A percentile compares a stretch with the other conserved stretches of the same genome.
phyloP scores from a whole-genome alignment of 306 rosid genomes.

The Prunus davidiana region DNA sequence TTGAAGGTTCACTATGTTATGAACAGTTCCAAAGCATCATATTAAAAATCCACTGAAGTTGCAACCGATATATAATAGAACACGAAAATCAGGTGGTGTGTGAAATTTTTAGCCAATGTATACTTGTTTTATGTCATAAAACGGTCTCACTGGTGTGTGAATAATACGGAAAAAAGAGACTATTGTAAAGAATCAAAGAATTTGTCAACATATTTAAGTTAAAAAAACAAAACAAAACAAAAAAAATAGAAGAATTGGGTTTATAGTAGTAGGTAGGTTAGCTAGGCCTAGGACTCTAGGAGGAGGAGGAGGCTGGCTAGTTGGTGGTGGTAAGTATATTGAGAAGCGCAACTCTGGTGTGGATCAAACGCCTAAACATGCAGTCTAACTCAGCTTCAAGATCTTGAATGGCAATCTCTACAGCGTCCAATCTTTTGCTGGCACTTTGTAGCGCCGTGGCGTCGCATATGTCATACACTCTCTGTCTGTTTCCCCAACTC shows the following conservation, averaged over 20 bases:
- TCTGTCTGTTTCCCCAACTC: not conserved
- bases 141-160: too few relatives aligned
- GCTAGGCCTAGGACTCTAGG: too few relatives aligned
- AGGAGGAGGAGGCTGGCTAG: not conserved
- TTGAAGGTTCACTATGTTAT: too few relatives aligned
- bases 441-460: conserved; percentile 48
- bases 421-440: conserved; percentile 50
- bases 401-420: conserved; percentile 47
- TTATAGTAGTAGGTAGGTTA: too few relatives aligned
- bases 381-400: conserved; percentile 54
- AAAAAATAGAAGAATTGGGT: not conserved
- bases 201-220: not conserved
- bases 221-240: too few relatives aligned
- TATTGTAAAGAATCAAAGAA: not conserved
- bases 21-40: too few relatives aligned
- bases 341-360: conserved; percentile 61
- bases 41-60: too few relatives aligned
- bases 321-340: conserved; percentile 40
- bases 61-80: too few relatives aligned
- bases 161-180: not conserved
- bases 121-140: too few relatives aligned
- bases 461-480: conserved; percentile 35
- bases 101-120: too few relatives aligned
- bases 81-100: too few relatives aligned
- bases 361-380: conserved; percentile 63